phyloP scores from a whole-genome alignment of 345 rosid species.

The Gossypium turneri region DNA sequence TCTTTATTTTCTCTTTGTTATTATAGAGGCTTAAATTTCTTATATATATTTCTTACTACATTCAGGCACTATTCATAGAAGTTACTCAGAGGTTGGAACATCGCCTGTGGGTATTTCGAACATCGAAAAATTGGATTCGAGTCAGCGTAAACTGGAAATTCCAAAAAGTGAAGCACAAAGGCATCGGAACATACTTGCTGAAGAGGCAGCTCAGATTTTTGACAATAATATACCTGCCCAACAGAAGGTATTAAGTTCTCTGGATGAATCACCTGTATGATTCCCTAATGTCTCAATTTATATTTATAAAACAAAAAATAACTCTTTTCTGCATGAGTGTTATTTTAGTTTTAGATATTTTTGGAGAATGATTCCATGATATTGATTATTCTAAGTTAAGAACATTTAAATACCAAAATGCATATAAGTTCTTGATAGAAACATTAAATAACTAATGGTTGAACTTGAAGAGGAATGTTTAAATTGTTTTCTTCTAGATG shows the following conservation, averaged over 20 bases:
- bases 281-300: background rate
- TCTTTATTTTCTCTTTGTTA: background rate
- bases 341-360: conserved; percentile 2
- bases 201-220: conserved; percentile 78
- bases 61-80: conserved; percentile 37
- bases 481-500: background rate
- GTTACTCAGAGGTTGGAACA: conserved; percentile 34
- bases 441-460: background rate
- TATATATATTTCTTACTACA: conserved; percentile 16
- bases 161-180: conserved; percentile 67
- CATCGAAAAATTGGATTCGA: conserved; percentile 35
- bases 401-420: background rate
- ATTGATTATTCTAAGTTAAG: background rate
- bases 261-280: background rate
- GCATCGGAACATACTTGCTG: conserved; percentile 55
- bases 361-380: background rate
- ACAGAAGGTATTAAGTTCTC: conserved; percentile 53
- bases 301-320: background rate
- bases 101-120: conserved; percentile 31
- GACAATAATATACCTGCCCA: conserved; percentile 61
- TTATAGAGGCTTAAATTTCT: conserved; percentile 11
- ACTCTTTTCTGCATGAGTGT: background rate
- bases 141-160: conserved; percentile 51
- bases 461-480: background rate
- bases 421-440: background rate